Evolutionary conservation across 2,329 filamentous ascomycete species (phyloP).

Genomic region (Microdochium nivale): DNA sequence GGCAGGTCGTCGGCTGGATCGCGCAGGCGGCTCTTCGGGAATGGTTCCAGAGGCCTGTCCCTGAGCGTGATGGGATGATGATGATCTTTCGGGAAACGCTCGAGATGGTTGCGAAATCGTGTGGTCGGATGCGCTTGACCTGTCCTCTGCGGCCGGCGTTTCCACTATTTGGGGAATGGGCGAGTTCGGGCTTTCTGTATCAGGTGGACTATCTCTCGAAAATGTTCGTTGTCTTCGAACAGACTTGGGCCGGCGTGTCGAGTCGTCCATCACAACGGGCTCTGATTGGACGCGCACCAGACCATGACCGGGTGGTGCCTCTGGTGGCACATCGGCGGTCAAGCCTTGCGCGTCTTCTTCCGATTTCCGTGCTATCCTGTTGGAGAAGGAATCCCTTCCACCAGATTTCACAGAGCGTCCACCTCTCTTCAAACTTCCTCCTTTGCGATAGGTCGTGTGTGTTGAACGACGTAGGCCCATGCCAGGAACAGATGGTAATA

Average conservation of each 20-base stretch:
- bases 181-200: slow-evolving; percentile 37
- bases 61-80: slow-evolving; percentile 34
- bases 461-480: slow-evolving; percentile 83
- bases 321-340: slow-evolving; percentile 27
- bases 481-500: slow-evolving; percentile 69
- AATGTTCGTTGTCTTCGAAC: slow-evolving; percentile 40
- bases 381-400: slow-evolving; percentile 66
- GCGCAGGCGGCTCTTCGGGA: slow-evolving; percentile 36
- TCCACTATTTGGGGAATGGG: slow-evolving; percentile 55
- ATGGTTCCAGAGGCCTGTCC: slow-evolving; percentile 33
- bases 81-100: slow-evolving; percentile 44
- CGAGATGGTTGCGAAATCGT: slow-evolving; percentile 14
- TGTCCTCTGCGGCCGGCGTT: slow-evolving; percentile 44
- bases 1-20: slow-evolving; percentile 32
- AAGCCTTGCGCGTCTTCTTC: slow-evolving; percentile 42
- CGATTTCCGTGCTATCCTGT: slow-evolving; percentile 56
- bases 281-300: slow-evolving; percentile 63
- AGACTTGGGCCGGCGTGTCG: slow-evolving; percentile 47
- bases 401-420: slow-evolving; percentile 74
- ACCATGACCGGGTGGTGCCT: slow-evolving; percentile 39
- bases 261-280: slow-evolving; percentile 51
- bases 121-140: slow-evolving; percentile 9
- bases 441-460: slow-evolving; percentile 78
- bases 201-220: slow-evolving; percentile 31
- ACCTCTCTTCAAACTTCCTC: slow-evolving; percentile 82